Conservation (phyloP, 139 green algal species). For the Gonium pectorale region DNA sequence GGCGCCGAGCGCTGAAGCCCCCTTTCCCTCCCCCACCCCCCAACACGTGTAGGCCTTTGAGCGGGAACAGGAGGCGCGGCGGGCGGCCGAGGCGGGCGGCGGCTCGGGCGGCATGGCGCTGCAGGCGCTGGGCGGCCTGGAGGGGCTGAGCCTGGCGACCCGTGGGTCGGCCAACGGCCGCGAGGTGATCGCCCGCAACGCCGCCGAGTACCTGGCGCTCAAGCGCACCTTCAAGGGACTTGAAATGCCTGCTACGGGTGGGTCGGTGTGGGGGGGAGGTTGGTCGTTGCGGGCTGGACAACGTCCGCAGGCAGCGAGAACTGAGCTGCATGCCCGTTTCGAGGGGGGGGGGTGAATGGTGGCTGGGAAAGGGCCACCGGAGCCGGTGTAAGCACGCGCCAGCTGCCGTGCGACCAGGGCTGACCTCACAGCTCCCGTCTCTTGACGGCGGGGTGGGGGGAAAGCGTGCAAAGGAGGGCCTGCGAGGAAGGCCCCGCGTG, state of each 20-base stretch:
- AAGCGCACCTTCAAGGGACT: slow-evolving; percentile 80
- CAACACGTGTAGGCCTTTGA: neutral
- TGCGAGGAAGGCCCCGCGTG: neutral
- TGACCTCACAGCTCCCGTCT: no score
- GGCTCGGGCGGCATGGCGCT: slow-evolving; percentile 4
- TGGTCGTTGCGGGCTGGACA: slow-evolving; percentile 55
- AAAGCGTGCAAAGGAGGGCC: neutral
- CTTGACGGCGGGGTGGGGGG: no score
- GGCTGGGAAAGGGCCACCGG: neutral
- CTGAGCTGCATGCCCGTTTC: neutral
- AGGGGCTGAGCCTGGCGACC: neutral
- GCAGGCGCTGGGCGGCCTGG: slow-evolving; percentile 23
- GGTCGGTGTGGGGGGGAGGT: slow-evolving; percentile 37
- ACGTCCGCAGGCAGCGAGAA: slow-evolving; percentile 6
- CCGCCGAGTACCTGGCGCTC: slow-evolving; percentile 77
- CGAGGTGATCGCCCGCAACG: slow-evolving; percentile 56
- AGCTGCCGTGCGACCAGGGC: no score
- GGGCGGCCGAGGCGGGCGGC: neutral
- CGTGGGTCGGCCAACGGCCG: neutral
- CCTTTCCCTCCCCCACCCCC: neutral
- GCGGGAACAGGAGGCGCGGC: neutral
- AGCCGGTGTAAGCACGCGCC: no score
- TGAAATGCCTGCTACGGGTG: slow-evolving; percentile 76
- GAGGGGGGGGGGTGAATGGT: neutral
- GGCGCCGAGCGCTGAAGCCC: neutral